Conservation (phyloP, 2,329 filamentous ascomycete genomes). For the Endocalyx cinctus region DNA sequence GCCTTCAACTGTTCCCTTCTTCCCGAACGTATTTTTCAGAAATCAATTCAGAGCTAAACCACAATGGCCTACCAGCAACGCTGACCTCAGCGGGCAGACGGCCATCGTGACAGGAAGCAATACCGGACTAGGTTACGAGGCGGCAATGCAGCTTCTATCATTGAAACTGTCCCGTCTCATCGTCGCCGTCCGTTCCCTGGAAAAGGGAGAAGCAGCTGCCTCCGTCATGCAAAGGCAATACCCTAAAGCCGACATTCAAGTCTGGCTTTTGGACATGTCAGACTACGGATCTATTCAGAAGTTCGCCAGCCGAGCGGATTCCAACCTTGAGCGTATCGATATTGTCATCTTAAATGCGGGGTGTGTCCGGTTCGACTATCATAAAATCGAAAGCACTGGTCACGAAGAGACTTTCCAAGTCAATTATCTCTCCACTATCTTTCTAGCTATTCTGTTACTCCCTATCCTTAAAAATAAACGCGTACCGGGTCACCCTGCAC, state of each 20-base stretch:
- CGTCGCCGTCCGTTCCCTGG: slow-evolving; percentile 38
- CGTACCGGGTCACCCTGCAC: slow-evolving; percentile 1
- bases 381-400: slow-evolving; percentile 6
- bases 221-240: slow-evolving; percentile 22
- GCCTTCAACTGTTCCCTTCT: slow-evolving; percentile 5
- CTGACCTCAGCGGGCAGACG: slow-evolving; percentile 29
- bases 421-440: slow-evolving; percentile 13
- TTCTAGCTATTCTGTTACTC: slow-evolving; percentile 9
- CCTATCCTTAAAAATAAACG: slow-evolving; percentile 9
- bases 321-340: slow-evolving; percentile 16
- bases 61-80: slow-evolving; percentile 12
- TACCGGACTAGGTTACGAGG: slow-evolving; percentile 43
- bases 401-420: slow-evolving; percentile 13
- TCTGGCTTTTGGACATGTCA: slow-evolving; percentile 46
- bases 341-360: slow-evolving; percentile 15
- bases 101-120: slow-evolving; percentile 48
- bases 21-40: slow-evolving; percentile 16
- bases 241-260: slow-evolving; percentile 35
- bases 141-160: slow-evolving; percentile 34
- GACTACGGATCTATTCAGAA: slow-evolving; percentile 39
- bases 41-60: slow-evolving; percentile 23
- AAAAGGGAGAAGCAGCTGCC: slow-evolving; percentile 39
- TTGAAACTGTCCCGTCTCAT: slow-evolving; percentile 38
- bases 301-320: slow-evolving; percentile 33
- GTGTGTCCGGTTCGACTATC: not conserved